A percentile compares a stretch with the other conserved stretches of the same genome.
phyloP scores from a whole-genome alignment of 2,329 filamentous ascomycete genomes.

The Drechslerella stenobrocha region DNA sequence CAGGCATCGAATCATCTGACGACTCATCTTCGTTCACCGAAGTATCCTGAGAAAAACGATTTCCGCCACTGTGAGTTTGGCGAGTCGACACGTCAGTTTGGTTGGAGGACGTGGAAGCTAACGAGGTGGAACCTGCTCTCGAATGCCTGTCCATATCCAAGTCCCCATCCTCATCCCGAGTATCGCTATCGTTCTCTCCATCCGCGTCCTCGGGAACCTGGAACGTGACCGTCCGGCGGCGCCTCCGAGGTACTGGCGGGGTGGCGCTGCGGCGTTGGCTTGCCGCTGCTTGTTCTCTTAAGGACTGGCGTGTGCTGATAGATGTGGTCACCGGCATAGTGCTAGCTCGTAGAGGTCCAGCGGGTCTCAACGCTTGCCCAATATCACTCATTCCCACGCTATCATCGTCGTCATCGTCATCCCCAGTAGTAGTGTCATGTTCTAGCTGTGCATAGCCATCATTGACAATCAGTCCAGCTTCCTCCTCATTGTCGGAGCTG shows the following conservation, averaged over 20 bases:
- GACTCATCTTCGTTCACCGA: slow-evolving; percentile 46
- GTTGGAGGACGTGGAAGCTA: slow-evolving; percentile 48
- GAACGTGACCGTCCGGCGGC: slow-evolving; percentile 43
- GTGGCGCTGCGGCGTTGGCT: slow-evolving; percentile 24
- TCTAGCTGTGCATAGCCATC: slow-evolving; percentile 50
- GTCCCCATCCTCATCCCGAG: slow-evolving; percentile 43
- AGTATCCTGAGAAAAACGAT: slow-evolving; percentile 47
- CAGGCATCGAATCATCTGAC: slow-evolving; percentile 40
- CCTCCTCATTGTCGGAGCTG: slow-evolving; percentile 51
- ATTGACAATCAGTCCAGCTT: slow-evolving; percentile 35
- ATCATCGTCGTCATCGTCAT: slow-evolving; percentile 51
- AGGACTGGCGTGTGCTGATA: slow-evolving; percentile 3
- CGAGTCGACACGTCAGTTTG: slow-evolving; percentile 45
- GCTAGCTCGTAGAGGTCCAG: slow-evolving; percentile 34
- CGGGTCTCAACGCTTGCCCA: slow-evolving; percentile 25
- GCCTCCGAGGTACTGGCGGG: slow-evolving; percentile 24
- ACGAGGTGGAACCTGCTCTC: slow-evolving; percentile 49
- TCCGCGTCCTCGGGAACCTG: slow-evolving; percentile 46
- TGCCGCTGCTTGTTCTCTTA: slow-evolving; percentile 18
- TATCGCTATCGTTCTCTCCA: slow-evolving; percentile 43
- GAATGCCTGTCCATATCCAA: slow-evolving; percentile 49
- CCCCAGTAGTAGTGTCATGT: slow-evolving; percentile 50
- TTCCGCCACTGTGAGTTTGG: slow-evolving; percentile 47
- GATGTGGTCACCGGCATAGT: slow-evolving; percentile 30
- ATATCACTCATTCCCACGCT: slow-evolving; percentile 36